Base-by-base conservation (phyloP, 176 grass and related monocot species). In the Echinochloa phyllopogon region DNA sequence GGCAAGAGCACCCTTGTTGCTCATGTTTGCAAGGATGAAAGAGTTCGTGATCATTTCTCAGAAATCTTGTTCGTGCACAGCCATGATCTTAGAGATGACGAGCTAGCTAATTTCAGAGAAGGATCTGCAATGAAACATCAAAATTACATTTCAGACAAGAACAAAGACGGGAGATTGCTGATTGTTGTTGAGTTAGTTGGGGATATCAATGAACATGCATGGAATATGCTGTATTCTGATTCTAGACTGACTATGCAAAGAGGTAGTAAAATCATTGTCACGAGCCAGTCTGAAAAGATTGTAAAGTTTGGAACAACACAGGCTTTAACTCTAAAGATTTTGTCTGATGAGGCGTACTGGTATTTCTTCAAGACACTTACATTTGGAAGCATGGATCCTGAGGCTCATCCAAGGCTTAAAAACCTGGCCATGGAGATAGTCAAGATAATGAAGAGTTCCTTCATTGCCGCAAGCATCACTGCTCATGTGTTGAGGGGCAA, bases 1-100 rank as follows among this genome's bases (percentile, higher is more conserved):
- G 82, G 82, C 4, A 89, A 85, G 55, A 89, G 65, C 17, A 89
- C 71, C 3, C 82, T 89, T 47, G 66, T 66, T 0, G 56, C 70
- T 27, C 87, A 89, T 50, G 51, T 21, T 3, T 86, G 62, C 23
- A 20, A 40, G 0, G 75, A 89, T 55, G 52, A 47, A 43, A 89
- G 55, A 59, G 55, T 89, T 14, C 44, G 80, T 9, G 6, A 17
- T 11, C 6, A 48, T 47, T 84, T 88, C 29, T 53, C 81, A 20
- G 39, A 78, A 20, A 48, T 69, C 10, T 14, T 36, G 0, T 42
- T 44, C 21, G 55, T 33, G 15, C 17, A 2, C 0, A 29, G 16
- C 2, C 1, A 23, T 11, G 72, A 29, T 39, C 49, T 41, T 12
- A 49, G 0, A 14, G 41, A 48, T 69, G 44, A 29, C 23, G 21